Base-by-base conservation (phyloP, 1,284 basidiomycete species). In the Agaricales sp. region DNA sequence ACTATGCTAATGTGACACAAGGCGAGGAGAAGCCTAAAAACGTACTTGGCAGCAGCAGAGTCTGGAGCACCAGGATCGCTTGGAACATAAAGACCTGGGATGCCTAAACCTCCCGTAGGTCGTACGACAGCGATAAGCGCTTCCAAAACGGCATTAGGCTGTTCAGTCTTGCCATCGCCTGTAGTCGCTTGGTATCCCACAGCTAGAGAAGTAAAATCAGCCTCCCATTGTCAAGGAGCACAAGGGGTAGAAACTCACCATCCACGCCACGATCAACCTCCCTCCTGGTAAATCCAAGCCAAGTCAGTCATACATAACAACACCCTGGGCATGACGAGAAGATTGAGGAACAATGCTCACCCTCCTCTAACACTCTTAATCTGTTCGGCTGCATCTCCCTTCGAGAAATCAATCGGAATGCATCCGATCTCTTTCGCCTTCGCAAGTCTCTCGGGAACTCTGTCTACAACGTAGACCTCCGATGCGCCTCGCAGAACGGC, bases 201-300 rank as follows among this genome's bases (percentile, higher is more conserved):
- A 43, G 70, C 71, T 73, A 49, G 2, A 49, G 41, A 43, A 45
- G n/a, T n/a, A n/a, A n/a, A n/a, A n/a, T n/a, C n/a, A n/a, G n/a
- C n/a, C n/a, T n/a, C n/a, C n/a, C n/a, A n/a, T n/a, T 30, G 26
- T 30, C 26, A 30, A 30, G 26, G 26, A 30, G 26, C 26, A 30
- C 26, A 14, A 24, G 13, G 12, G 20, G n/a, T 20, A 16, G 43
- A 45, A n/a, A 56, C 59, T n/a, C 41, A 68, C 71, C 73, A 58
- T 75, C 73, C n/a, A 76, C 71, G 18, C 72, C 74, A 25, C 74
- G 70, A 56, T 77, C 74, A 11, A 77, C 73, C 52, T 74, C 70
- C 43, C 57, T 62, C 21, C 70, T 73, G 39, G 18, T 6, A 6
- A 6, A 30, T 30, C 6, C 6, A 41, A n/a, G 39, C 4, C 16